Base-by-base conservation (phyloP, 1,284 basidiomycete genomes). In the Marasmius oreades region DNA sequence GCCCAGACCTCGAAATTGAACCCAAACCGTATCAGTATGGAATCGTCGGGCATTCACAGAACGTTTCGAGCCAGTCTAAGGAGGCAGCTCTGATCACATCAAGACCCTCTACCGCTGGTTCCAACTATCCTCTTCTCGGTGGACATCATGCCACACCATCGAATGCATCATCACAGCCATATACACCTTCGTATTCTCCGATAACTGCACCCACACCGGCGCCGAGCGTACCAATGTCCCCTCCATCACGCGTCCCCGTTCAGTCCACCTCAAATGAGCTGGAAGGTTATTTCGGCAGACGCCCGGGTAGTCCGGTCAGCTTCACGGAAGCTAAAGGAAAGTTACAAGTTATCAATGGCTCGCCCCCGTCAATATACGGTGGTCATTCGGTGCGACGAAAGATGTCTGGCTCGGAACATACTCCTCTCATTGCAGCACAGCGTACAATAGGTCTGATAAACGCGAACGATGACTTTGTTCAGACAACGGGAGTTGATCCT, bases 21-120 rank as follows among this genome's bases (percentile, higher is more conserved):
- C 74, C 77, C 20, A 76, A 69, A 59, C 77, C 79, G 20, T 81
- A 82, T 59, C 71, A 79, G 61, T 81, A 81, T 55, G 79, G 79
- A 7, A 69, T 79, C 44, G 74, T 81, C n/a, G 80, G 79, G 5
- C 76, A 73, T 11, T 10, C 67, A 76, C 75, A 79, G 10, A 64
- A 62, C 11, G 20, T 10, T 12, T 5, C 20, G 4, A 18, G 20
- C 16, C 63, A 66, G 5, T 65, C 63, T 14, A 48, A 56, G n/a
- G 66, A 63, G 43, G 58, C 57, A 12, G 61, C 63, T 3, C 66
- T 68, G n/a, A 56, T 67, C 11, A 69, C 70, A 5, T 76, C 79
- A 8, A 66, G 76, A 34, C 75, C 76, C 18, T 79, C 78, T 4
- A 76, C 74, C 0, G 67, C 70, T 16, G 70, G 69, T 22, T 77